Evolutionary conservation across 1,139 yeast genomes (phyloP).

Genomic region (Saccharomyces hybrid): DNA sequence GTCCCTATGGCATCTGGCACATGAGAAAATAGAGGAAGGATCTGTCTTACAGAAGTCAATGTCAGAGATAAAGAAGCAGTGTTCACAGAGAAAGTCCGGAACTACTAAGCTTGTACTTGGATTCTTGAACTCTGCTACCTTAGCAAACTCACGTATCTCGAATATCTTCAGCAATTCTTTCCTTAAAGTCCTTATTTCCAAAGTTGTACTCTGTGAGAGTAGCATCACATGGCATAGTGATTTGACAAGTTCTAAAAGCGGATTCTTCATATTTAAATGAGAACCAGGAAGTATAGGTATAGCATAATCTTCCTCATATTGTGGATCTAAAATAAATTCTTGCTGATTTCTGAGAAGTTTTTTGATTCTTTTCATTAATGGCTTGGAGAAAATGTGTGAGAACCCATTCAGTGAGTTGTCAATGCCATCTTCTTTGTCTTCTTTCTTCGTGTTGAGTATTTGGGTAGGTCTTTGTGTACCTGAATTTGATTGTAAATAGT

Average conservation of each 20-base stretch:
- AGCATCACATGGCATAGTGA: constrained; percentile 64
- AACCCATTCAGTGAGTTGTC: constrained; percentile 39
- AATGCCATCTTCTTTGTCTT: constrained; percentile 31
- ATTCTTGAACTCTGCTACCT: constrained; percentile 63
- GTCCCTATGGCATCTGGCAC: constrained; percentile 58
- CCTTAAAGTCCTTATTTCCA: constrained; percentile 70
- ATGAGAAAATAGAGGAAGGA: constrained; percentile 47
- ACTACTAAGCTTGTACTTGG: constrained; percentile 67
- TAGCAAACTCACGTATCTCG: constrained; percentile 78
- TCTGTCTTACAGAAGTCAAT: constrained; percentile 75
- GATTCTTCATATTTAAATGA: constrained; percentile 52
- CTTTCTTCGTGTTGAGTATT: constrained; percentile 45
- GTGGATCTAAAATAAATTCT: constrained; percentile 64
- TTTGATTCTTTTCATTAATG: constrained; percentile 58
- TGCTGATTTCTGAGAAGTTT: constrained; percentile 61
- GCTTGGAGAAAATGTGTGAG: constrained; percentile 45
- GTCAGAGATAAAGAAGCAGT: constrained; percentile 68
- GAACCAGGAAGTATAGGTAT: constrained; percentile 74
- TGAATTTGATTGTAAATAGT: constrained; percentile 34
- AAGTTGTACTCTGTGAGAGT: constrained; percentile 53
- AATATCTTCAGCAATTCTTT: constrained; percentile 64
- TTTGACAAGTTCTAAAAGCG: constrained; percentile 74
- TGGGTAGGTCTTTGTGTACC: constrained; percentile 62
- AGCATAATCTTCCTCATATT: constrained; percentile 53
- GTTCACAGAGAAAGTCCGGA: constrained; percentile 66